Base-by-base conservation (phyloP, 495 filamentous ascomycete species). In the Aspergillus sparsus region DNA sequence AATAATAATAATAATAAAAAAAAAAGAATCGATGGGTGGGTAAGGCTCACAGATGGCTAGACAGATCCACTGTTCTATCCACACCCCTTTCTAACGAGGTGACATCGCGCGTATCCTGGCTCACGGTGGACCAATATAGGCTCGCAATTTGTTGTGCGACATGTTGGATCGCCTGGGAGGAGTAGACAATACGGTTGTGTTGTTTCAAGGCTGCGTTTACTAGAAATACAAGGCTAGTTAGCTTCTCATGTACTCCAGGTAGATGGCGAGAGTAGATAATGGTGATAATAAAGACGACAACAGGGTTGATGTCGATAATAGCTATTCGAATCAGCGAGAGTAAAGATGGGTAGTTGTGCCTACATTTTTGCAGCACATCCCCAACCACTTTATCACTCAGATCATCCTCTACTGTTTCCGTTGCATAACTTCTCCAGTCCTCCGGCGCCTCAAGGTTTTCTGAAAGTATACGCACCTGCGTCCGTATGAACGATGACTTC, bases 131-230 rank as follows among this genome's bases (percentile, higher is more conserved):
- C 81, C 85, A 86, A 67, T 93, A 94, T 53, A 93, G 72, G 53
- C 73, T 75, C 64, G 92, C 85, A 45, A 95, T 86, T 77, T 95
- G 90, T 71, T 92, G 88, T 21, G 89, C 91, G 42, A 95, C 83
- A 74, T 92, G 88, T 37, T 90, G 83, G 57, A 86, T 84, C 0
- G 89, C 85, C 64, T 93, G 89, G 0, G 87, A 83, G 11, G 86
- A 83, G 73, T 93, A 93, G 13, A 85, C 86, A 36, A 86, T 77
- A 34, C 84, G 86, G 60, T 82, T 81, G 70, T 95, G 91, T 60
- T 89, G 86, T 55, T 82, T 83, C 39, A 91, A 75, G 21, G 76
- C 74, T 45, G 82, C 75, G 69, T 93, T 92, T 9, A 92, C 84
- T 80, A 73, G 11, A 13, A 42, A 39, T 31, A 9, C 47, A 11